Evolutionary conservation across 2,329 filamentous ascomycete species (phyloP).

Genomic region (Periconia macrospinosa): DNA sequence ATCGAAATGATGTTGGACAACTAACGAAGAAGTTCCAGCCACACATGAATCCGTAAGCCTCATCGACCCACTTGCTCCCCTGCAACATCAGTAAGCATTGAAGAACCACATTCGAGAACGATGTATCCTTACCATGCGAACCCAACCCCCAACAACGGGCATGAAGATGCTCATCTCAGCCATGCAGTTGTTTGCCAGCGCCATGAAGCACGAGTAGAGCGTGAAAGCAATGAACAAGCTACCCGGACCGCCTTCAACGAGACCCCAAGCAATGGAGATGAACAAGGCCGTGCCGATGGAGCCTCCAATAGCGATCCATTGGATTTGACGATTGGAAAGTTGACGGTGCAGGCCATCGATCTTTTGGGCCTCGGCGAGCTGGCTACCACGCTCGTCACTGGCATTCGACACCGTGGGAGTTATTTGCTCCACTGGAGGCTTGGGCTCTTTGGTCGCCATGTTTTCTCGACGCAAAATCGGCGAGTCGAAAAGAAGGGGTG

Average conservation of each 20-base stretch:
- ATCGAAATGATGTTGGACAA: not conserved
- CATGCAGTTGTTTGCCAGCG: conserved; percentile 61
- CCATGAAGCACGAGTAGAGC: conserved; percentile 56
- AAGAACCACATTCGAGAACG: too few species aligned
- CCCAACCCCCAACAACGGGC: conserved; percentile 62
- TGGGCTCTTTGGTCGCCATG: not conserved
- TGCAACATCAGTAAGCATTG: not conserved
- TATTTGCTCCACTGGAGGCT: too few species aligned
- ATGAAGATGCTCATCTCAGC: conserved; percentile 65
- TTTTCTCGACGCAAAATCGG: not conserved
- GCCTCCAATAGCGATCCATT: conserved; percentile 32
- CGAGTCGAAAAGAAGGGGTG: not conserved
- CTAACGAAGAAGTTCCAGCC: conserved; percentile 48
- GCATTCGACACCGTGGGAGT: too few species aligned
- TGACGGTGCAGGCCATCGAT: conserved; percentile 8
- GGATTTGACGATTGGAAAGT: conserved; percentile 25
- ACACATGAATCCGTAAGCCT: conserved; percentile 59
- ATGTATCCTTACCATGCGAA: conserved; percentile 47
- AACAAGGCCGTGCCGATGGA: conserved; percentile 49
- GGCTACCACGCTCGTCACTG: not conserved
- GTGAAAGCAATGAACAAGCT: conserved; percentile 60
- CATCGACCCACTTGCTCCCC: conserved; percentile 64
- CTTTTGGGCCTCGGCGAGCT: not conserved
- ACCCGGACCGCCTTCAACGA: conserved; percentile 48
- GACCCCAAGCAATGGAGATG: conserved; percentile 59